These are phyloP conservation scores for Nicotiana benthamiana DNA, from an alignment of 257 asterid genomes.

Conservation along the genomic window DNA sequence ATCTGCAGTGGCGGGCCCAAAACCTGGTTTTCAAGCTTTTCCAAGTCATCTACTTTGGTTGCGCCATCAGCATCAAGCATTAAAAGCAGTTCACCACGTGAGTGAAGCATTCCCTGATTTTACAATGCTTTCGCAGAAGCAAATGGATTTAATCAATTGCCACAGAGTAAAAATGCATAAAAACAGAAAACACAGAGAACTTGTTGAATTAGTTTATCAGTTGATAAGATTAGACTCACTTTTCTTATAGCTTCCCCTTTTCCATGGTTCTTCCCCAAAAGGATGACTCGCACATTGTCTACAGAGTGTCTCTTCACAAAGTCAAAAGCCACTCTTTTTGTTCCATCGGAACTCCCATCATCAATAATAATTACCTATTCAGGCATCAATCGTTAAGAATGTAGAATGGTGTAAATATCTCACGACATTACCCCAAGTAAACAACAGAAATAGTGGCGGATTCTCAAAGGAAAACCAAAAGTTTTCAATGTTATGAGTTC, in stretches of 20 bases:
- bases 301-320: constrained; percentile 75
- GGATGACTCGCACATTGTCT: constrained; percentile 75
- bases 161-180: background rate
- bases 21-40: constrained; percentile 96
- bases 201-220: constrained; percentile 4
- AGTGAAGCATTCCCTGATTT: constrained; percentile 97
- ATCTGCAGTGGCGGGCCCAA: constrained; percentile 17
- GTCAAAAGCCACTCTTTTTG: constrained; percentile 79
- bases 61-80: constrained; percentile 99
- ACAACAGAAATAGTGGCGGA: background rate
- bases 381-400: constrained; percentile 15
- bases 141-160: constrained; percentile 38
- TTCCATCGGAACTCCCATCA: constrained; percentile 92
- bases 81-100: constrained; percentile 91
- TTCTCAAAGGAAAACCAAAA: background rate
- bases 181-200: background rate
- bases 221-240: constrained; percentile 52
- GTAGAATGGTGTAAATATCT: background rate
- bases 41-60: constrained; percentile 80
- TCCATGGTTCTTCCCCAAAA: constrained; percentile 93
- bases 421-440: background rate
- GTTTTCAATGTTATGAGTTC: background rate
- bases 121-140: constrained; percentile 82
- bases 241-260: constrained; percentile 99
- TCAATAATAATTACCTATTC: constrained; percentile 80